Evolutionary conservation across 768 basidiomycete species (phyloP), one percentile per base, ranked within the genome.

Genomic region (Exidia glandulosa): DNA sequence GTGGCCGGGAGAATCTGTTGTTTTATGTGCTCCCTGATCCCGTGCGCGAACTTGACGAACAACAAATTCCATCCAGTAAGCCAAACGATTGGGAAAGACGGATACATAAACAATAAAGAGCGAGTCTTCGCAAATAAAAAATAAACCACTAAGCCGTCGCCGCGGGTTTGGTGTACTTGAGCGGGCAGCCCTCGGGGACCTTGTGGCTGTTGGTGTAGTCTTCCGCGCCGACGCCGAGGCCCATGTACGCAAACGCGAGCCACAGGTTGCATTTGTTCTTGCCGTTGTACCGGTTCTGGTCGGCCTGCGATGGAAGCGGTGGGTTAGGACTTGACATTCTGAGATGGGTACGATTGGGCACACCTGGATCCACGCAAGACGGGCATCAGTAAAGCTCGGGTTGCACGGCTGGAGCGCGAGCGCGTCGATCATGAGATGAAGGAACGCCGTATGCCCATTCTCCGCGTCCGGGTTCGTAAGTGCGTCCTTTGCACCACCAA

Each of bases 231-330:
- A 29, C 50, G 30, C 50, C 50, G 50, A 54, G 56, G 25, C 63
- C 66, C 31, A 68, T 69, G 37, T 56, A 37, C 27, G 67, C 64
- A 50, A 59, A 59, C 48, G 62, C 6, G 37, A 64, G 57, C 60
- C 58, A 36, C 13, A 59, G 45, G 14, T 16, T 33, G 45, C 58
- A 59, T 32, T 52, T 25, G 33, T 59, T 32, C 31, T 48, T 50
- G 31, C 58, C 58, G 25, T 29, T 16, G 50, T 59, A 59, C 29
- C 58, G 58, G 48, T 52, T 59, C 29, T 31, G 45, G 47, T 59
- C 58, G 10, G 58, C 58, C 23, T n/a, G n/a, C 56, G 30, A 27
- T 55, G 12, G 12, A 27, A n/a, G 31, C n/a, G 10, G 27, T 57
- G 25, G 34, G 56, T 3, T 25, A 52, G 9, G 13, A 32, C 10